A percentile compares a stretch with the other conserved stretches of the same genome.
These are phyloP conservation scores for Debaryomyces subglobosus DNA, from an alignment of 1,139 yeast genomes.

Conservation along the genomic window DNA sequence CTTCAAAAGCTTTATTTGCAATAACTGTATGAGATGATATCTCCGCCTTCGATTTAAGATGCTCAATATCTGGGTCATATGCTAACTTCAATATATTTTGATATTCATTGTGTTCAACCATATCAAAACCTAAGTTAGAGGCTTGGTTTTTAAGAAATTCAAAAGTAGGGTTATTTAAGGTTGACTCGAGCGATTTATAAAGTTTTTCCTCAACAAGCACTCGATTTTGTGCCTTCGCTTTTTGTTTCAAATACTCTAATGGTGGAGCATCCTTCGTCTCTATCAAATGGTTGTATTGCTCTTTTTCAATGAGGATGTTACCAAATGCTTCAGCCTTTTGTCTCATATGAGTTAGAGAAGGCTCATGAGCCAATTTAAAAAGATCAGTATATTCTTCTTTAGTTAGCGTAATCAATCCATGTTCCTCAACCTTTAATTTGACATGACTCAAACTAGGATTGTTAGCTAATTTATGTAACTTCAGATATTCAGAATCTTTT, in stretches of 20 bases:
- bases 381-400: slow-evolving; percentile 39
- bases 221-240: slow-evolving; percentile 18
- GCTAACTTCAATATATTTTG: slow-evolving; percentile 16
- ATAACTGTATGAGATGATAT: slow-evolving; percentile 18
- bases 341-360: slow-evolving; percentile 23
- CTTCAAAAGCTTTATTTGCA: slow-evolving; percentile 17
- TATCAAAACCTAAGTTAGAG: slow-evolving; percentile 11
- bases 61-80: slow-evolving; percentile 21
- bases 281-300: neutral
- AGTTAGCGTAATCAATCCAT: slow-evolving; percentile 38
- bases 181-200: slow-evolving; percentile 13
- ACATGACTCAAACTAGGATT: slow-evolving; percentile 38
- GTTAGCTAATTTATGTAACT: slow-evolving; percentile 28
- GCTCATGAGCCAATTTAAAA: slow-evolving; percentile 37
- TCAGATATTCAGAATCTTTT: slow-evolving; percentile 19
- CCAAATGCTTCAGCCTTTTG: slow-evolving; percentile 22
- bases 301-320: neutral
- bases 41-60: slow-evolving; percentile 17
- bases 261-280: slow-evolving; percentile 13
- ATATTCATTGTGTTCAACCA: slow-evolving; percentile 16
- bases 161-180: slow-evolving; percentile 13
- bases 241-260: slow-evolving; percentile 15
- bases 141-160: slow-evolving; percentile 14
- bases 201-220: slow-evolving; percentile 20
- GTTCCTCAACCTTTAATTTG: slow-evolving; percentile 38